Evolutionary conservation across 2,329 filamentous ascomycete genomes (phyloP), one percentile per base, ranked within the genome.

Genomic region (Plenodomus lindquistii): DNA sequence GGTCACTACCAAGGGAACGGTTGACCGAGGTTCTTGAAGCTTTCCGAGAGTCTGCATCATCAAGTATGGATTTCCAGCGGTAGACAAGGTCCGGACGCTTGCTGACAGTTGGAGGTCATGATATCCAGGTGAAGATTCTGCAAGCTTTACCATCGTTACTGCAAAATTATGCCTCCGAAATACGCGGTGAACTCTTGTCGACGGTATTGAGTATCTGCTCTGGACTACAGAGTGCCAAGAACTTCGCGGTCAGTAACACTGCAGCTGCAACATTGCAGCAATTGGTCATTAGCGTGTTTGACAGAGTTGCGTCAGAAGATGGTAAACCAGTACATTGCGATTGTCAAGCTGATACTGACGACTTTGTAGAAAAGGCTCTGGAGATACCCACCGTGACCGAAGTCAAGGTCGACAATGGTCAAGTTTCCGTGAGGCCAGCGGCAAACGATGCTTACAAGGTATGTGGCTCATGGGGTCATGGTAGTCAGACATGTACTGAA

Each of bases 201-300:
- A 90, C 85, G 9, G 85, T 89, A 0, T 75, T 99, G 57, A 92
- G 96, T 68, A 90, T 96, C 67, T 97, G 94, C 74, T 94, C 94
- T 52, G 87, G 90, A 42, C 75, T 99, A 40, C 92, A 97, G 73
- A 87, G 85, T 47, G 94, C 89, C 72, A 97, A 97, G 75, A 95
- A 92, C 75, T 85, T 87, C 20, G 91, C 96, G 42, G 91, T 99
- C 60, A 95, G 93, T 67, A 95, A 95, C 62, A 97, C 95, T 1
- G 94, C 94, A 9, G 91, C 93, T 20, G 94, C 94, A n/a, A 97
- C 94, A 2, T 77, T 99, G 44, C 93, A 97, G 73, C 94, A 97
- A 71, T 82, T 99, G 13, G 86, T 97, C 7, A 90, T 94, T 24
- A 88, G 89, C 0, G 88, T 96, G 0, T 97, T 97, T 72, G 94